Evolutionary conservation across 352 stramenopile genomes (phyloP).

Genomic region (Poterioochromonas sp.): DNA sequence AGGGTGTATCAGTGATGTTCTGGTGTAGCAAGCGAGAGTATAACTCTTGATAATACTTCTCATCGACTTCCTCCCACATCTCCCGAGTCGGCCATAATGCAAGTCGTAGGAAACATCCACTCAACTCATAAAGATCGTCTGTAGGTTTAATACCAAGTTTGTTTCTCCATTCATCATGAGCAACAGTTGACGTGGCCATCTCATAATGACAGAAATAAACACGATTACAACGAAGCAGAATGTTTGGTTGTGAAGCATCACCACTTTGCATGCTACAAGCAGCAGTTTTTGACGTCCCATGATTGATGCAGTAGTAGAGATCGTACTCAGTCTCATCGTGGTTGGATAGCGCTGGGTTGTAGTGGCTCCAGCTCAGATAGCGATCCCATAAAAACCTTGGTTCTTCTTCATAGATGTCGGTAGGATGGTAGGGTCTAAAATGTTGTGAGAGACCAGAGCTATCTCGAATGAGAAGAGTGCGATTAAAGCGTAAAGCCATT

Average conservation of each 20-base stretch:
- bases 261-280: background rate
- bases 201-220: background rate
- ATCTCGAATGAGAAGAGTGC: slow-evolving; percentile 2
- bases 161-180: background rate
- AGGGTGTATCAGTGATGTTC: background rate
- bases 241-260: background rate
- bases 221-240: background rate
- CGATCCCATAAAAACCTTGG: background rate
- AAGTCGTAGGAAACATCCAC: background rate
- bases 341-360: background rate
- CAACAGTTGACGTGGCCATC: no score
- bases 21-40: background rate
- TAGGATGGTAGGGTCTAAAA: background rate
- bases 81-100: slow-evolving; percentile 6
- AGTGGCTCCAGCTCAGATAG: background rate
- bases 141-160: background rate
- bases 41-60: background rate
- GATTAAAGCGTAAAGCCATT: background rate
- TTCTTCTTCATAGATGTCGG: background rate
- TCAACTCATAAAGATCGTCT: background rate
- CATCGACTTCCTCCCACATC: background rate
- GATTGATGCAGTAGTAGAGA: slow-evolving; percentile 5
- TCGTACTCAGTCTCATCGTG: background rate
- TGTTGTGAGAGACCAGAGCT: background rate
- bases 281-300: background rate